Evolutionary conservation across 2,329 filamentous ascomycete species (phyloP).

Genomic region (Clonostachys solani): DNA sequence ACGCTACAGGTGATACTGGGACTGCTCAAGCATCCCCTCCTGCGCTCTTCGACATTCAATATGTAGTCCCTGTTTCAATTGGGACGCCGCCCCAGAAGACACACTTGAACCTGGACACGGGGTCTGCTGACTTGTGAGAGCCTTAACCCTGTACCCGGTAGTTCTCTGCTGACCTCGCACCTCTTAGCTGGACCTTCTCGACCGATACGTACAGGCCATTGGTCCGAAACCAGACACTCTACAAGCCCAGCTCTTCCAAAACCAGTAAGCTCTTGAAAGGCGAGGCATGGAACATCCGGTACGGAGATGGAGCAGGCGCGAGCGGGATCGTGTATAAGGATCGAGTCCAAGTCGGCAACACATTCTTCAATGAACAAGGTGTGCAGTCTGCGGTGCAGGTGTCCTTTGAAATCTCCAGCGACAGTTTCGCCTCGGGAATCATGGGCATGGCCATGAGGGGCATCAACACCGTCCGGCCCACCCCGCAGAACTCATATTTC

Average conservation of each 20-base stretch:
- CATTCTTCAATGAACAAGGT: constrained; percentile 56
- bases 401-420: constrained; percentile 33
- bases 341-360: constrained; percentile 55
- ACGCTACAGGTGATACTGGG: constrained; percentile 7
- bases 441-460: constrained; percentile 23
- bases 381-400: constrained; percentile 61
- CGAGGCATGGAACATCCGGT: constrained; percentile 53
- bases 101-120: constrained; percentile 67
- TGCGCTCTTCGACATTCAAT: constrained; percentile 45
- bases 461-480: constrained; percentile 26
- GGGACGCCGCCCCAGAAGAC: constrained; percentile 53
- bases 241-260: constrained; percentile 41
- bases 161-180: background rate
- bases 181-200: constrained; percentile 62
- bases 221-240: constrained; percentile 49
- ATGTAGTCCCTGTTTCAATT: constrained; percentile 57
- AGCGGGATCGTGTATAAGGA: constrained; percentile 63
- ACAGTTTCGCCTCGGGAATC: constrained; percentile 27
- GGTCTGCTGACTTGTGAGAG: constrained; percentile 42
- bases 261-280: constrained; percentile 34
- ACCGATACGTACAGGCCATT: constrained; percentile 43
- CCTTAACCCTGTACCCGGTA: background rate
- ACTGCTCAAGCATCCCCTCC: constrained; percentile 17
- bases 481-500: constrained; percentile 23
- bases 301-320: constrained; percentile 62